Conservation (phyloP, 2,329 filamentous ascomycete species). For the Zalaria obscura region DNA sequence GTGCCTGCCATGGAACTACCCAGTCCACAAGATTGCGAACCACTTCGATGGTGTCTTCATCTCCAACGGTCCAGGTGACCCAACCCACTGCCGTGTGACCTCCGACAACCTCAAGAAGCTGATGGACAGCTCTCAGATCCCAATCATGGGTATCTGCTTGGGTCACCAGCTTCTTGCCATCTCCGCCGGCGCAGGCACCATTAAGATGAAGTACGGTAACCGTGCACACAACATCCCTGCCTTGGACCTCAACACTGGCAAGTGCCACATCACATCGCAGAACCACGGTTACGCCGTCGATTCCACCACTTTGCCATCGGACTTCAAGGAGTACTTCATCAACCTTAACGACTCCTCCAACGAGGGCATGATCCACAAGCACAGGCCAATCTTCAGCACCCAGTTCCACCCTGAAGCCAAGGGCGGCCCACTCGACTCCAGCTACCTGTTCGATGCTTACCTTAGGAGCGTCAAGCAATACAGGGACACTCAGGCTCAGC, state of each 20-base stretch:
- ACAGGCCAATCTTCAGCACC: slow-evolving; percentile 91
- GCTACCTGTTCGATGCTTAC: slow-evolving; percentile 95
- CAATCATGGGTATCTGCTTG: slow-evolving; percentile 95
- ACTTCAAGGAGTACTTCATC: slow-evolving; percentile 97
- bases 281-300: slow-evolving; percentile 98
- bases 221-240: slow-evolving; percentile 97
- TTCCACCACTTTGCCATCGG: slow-evolving; percentile 60
- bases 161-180: slow-evolving; percentile 92
- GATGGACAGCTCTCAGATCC: slow-evolving; percentile 81
- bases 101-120: slow-evolving; percentile 83
- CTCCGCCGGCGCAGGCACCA: slow-evolving; percentile 73
- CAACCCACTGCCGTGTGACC: slow-evolving; percentile 88
- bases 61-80: slow-evolving; percentile 95
- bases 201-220: slow-evolving; percentile 99
- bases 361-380: slow-evolving; percentile 93
- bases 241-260: slow-evolving; percentile 83
- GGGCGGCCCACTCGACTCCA: slow-evolving; percentile 88
- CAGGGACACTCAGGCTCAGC: slow-evolving; percentile 68
- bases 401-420: slow-evolving; percentile 99
- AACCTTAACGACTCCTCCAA: slow-evolving; percentile 97
- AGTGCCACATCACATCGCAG: slow-evolving; percentile 97
- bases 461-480: slow-evolving; percentile 77
- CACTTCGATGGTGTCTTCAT: slow-evolving; percentile 99
- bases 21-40: slow-evolving; percentile 93
- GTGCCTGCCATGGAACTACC: slow-evolving; percentile 91